Base-by-base conservation (phyloP, 257 asterid species). In the Solanum gracilifrons region DNA sequence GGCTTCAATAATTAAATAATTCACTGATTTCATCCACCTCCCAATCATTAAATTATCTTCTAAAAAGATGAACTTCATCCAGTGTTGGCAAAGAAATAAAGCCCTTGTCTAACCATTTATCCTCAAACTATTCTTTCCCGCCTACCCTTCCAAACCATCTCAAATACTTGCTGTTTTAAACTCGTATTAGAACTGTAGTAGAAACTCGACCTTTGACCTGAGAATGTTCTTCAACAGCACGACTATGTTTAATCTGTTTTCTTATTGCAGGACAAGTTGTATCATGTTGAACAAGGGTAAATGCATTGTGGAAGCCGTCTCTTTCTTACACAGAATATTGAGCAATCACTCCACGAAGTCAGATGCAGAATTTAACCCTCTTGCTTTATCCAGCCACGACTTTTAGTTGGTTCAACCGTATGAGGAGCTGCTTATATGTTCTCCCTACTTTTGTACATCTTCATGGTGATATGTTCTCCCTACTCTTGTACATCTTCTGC, bases 221-320 rank as follows among this genome's bases (percentile, higher is more conserved):
- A 15, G 27, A 80, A 80, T 48, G 69, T 27, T 80, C 66, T 18
- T 48, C 11, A 13, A 29, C 27, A 27, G 18, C 43, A 69, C 4
- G 13, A 43, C 27, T 39, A 35, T 41, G 58, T 36, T 76, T 41
- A 77, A n/a, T 23, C 82, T 33, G 16, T 60, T 82, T 48, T 71
- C 83, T 20, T 80, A 58, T 89, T 21, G 88, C 95, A 94, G 98
- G 94, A 88, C 92, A 46, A 92, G 93, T 73, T 92, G 98, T 84
- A 94, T 94, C 88, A 94, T 94, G 98, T 29, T 93, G 91, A 94
- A 94, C 93, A 93, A 94, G 90, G 98, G 98, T 77, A 89, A 91
- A 89, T 93, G 94, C 87, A 87, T 93, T 37, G 88, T 88, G 88
- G 91, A 92, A 90, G 96, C 95, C 10, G 94, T 91, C 55, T 84